Base-by-base conservation (phyloP, 805 yeast genomes). In the Groenewaldozyma tartarivorans region DNA sequence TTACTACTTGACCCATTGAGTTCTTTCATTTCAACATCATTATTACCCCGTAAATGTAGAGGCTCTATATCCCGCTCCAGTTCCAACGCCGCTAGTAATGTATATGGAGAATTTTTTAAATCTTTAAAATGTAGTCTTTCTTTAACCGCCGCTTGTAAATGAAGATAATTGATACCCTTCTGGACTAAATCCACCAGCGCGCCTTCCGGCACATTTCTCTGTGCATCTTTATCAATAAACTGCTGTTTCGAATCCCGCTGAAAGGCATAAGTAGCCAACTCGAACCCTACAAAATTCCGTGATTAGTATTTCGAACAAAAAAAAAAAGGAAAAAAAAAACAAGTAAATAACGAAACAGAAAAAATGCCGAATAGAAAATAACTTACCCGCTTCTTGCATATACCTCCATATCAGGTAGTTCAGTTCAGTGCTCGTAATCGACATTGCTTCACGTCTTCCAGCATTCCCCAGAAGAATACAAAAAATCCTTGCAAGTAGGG, bases 401-500 rank as follows among this genome's bases (percentile, higher is more conserved):
- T 90, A 92, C 46, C 96, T 66, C 95, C 96, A 92, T 40, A 90
- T 75, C 51, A 92, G 71, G 57, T 90, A 90, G 66, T 90, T 92
- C 41, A 90, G 72, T 61, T 87, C 94, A 43, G 73, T 77, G 42
- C 92, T 80, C 4, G 92, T 74, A 37, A 90, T 64, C 20, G 94
- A 81, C 95, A 86, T 85, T 7, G 31, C 24, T 11, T 5, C 21
- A 24, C 7, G 29, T 13, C 7, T n/a, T n/a, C n/a, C n/a, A n/a
- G n/a, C n/a, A n/a, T n/a, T n/a, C n/a, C n/a, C n/a, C n/a, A n/a
- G n/a, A n/a, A n/a, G n/a, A n/a, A n/a, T n/a, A n/a, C n/a, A n/a
- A n/a, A n/a, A n/a, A n/a, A n/a, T n/a, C n/a, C n/a, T n/a, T n/a
- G n/a, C n/a, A n/a, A n/a, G n/a, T n/a, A n/a, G n/a, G n/a, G n/a